Percentiles rank a stretch among this genome's conserved stretches.
These are phyloP conservation scores for Sistotremastrum niveocremeum DNA, from an alignment of 768 basidiomycete species.

Conservation along the genomic window DNA sequence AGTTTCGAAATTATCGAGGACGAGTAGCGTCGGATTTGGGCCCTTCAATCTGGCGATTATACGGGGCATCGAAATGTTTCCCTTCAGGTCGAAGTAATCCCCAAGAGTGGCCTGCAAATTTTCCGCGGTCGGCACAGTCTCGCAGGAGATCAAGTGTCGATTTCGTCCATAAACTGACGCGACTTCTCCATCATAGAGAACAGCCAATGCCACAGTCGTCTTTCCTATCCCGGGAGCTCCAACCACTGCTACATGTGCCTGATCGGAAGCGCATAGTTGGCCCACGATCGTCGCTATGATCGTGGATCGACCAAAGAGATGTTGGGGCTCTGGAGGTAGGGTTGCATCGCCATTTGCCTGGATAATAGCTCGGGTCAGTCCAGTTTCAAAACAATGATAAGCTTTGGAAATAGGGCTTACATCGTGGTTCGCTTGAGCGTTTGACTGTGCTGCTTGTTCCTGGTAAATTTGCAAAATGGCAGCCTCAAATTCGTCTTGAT, in stretches of 20 bases:
- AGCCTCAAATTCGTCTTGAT: too few relatives aligned
- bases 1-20: slow-evolving; percentile 30
- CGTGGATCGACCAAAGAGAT: slow-evolving; percentile 8
- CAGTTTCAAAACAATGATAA: too few relatives aligned
- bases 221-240: slow-evolving; percentile 27
- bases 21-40: slow-evolving; percentile 16
- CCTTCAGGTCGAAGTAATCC: slow-evolving; percentile 8
- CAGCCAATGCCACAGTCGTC: slow-evolving; percentile 22
- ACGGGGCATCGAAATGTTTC: slow-evolving; percentile 4
- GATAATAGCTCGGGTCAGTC: too few relatives aligned
- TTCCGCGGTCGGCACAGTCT: slow-evolving; percentile 15
- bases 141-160: slow-evolving; percentile 22
- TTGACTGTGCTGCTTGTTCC: too few relatives aligned
- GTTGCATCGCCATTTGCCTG: too few relatives aligned
- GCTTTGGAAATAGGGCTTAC: too few relatives aligned
- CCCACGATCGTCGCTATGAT: neutral
- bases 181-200: slow-evolving; percentile 14
- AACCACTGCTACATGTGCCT: slow-evolving; percentile 7
- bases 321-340: neutral
- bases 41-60: neutral
- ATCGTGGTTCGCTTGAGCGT: too few relatives aligned
- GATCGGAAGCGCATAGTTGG: too few relatives aligned
- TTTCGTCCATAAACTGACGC: slow-evolving; percentile 11
- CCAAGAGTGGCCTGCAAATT: slow-evolving; percentile 15
- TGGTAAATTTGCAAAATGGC: too few relatives aligned